Base-by-base conservation (phyloP, 192 early-diverging fungal genomes). In the Backusella mclennaniae region DNA sequence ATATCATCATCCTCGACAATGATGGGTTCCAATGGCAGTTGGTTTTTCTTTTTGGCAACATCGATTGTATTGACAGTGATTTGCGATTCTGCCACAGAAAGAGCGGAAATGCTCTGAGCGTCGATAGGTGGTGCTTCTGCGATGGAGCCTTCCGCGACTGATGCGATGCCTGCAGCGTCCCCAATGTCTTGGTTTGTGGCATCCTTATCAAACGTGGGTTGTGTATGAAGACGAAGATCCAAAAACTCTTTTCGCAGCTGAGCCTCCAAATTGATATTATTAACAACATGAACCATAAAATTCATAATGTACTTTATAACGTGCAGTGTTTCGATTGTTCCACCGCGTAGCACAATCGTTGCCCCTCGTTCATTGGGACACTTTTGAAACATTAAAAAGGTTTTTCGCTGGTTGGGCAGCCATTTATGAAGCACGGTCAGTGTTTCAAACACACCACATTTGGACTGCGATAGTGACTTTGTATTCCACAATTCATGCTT, bases 311-410 rank as follows among this genome's bases (percentile, higher is more conserved):
- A 88, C 77, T 99, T 99, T 69, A 98, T 89, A 23, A 88, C 86
- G 35, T 79, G 85, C 44, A 99, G 87, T 5, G 81, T 81, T 26
- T 87, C 84, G 35, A 89, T 76, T n/a, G 85, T 83, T 11, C 88
- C 95, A 36, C 98, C 98, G 9, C 98, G 92, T 66, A 99, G 79
- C 6, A 96, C 91, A 29, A 99, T 86, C 0, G 96, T 97, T 69
- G 96, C 93, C 6, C 96, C 95, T 2, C 93, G 83, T 35, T 91
- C 90, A 36, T 86, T 84, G 15, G 90, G 88, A 80, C 95, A 96
- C 0, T 94, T 93, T 66, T 96, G 92, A 75, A 99, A 92, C 73
- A 92, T 90, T 66, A 99, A 83, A 84, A 94, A 98, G 33, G 94
- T 92, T 71, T 96, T 97, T 66, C 93, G 84, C 44, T 84, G 87